These are phyloP conservation scores for Glycyrrhiza uralensis DNA, from an alignment of 306 rosid genomes.

Conservation along the genomic window DNA sequence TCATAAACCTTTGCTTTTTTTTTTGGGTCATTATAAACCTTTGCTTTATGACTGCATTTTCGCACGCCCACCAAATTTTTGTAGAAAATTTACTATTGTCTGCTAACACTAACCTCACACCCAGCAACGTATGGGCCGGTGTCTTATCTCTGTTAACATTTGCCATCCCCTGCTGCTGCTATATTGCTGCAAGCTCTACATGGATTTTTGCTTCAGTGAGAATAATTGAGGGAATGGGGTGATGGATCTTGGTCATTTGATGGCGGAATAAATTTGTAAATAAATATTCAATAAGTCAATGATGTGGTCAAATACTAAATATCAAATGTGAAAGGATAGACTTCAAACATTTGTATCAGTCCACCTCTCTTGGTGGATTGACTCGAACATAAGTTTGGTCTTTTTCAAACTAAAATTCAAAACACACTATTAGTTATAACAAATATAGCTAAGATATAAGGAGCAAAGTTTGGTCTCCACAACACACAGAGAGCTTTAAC, in stretches of 20 bases:
- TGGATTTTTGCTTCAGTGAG: slow-evolving; percentile 12
- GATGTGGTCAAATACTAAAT: slow-evolving; percentile 13
- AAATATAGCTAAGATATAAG: no score
- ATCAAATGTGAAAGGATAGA: background rate
- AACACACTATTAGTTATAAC: no score
- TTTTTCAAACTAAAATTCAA: no score
- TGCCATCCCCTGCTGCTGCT: slow-evolving; percentile 34
- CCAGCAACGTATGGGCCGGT: slow-evolving; percentile 33
- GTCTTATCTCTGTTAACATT: background rate
- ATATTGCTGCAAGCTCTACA: slow-evolving; percentile 16
- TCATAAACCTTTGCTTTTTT: no score
- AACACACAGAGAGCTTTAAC: no score
- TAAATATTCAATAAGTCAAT: background rate
- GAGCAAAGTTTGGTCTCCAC: no score
- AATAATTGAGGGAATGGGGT: slow-evolving; percentile 44
- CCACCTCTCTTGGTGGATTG: no score
- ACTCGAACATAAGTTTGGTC: no score
- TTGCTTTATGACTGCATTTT: slow-evolving; percentile 21
- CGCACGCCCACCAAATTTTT: background rate
- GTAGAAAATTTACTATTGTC: background rate
- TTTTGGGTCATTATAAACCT: no score
- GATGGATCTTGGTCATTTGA: slow-evolving; percentile 18
- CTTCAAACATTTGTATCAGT: no score
- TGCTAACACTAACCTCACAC: background rate
- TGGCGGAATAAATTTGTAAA: background rate